A percentile compares a stretch with the other conserved stretches of the same genome.
Conservation (phyloP, 192 early-diverging fungal genomes). For the Diversispora eburnea region DNA sequence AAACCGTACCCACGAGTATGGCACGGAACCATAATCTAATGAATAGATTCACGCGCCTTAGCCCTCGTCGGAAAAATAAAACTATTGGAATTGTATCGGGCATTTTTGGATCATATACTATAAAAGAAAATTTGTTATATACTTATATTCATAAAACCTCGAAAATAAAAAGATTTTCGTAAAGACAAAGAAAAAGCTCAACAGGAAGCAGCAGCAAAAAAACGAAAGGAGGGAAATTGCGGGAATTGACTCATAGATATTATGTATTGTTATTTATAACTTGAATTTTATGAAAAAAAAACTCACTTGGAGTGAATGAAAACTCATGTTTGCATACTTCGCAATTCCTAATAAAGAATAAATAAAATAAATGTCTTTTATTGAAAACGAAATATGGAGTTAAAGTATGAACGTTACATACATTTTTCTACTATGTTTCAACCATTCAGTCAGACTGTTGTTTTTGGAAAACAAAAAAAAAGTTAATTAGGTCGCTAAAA, state of each 20-base stretch:
- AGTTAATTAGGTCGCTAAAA: background rate
- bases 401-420: slow-evolving; percentile 28
- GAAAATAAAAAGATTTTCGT: no score
- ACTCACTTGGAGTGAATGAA: slow-evolving; percentile 76
- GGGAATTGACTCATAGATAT: background rate
- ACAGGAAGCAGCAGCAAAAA: no score
- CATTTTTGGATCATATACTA: slow-evolving; percentile 68
- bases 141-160: background rate
- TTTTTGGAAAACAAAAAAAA: slow-evolving; percentile 4
- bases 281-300: background rate
- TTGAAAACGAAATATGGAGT: background rate
- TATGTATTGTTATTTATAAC: background rate
- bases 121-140: background rate
- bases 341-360: slow-evolving; percentile 58
- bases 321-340: slow-evolving; percentile 89
- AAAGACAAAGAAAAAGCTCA: no score
- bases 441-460: slow-evolving; percentile 75
- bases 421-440: slow-evolving; percentile 75
- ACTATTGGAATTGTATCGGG: slow-evolving; percentile 61
- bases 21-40: slow-evolving; percentile 50
- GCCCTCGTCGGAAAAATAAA: slow-evolving; percentile 55
- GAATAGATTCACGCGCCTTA: slow-evolving; percentile 43
- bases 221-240: no score
- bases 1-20: slow-evolving; percentile 64
- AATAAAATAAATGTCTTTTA: slow-evolving; percentile 1